Percentiles rank a stretch among this genome's conserved stretches.
Conservation (phyloP, 106 monocot genomes). For the Acorus calamus region DNA sequence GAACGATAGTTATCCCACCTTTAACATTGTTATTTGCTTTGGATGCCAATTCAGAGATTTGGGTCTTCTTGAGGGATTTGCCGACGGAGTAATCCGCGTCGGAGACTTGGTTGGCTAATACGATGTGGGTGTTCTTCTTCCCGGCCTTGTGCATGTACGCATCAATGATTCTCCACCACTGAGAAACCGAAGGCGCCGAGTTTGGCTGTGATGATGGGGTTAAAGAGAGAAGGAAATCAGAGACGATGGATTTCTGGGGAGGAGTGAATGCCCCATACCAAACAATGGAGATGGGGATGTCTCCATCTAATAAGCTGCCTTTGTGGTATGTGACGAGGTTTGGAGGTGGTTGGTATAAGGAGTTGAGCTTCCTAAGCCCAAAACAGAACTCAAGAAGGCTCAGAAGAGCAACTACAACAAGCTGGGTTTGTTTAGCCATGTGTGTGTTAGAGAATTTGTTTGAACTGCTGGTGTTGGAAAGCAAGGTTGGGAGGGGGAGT, state of each 20-base stretch:
- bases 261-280: conserved; percentile 31
- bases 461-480: too few relatives aligned
- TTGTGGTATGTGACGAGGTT: conserved; percentile 28
- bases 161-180: conserved; percentile 19
- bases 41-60: conserved; percentile 13
- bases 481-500: too few relatives aligned
- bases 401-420: too few relatives aligned
- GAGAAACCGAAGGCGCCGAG: conserved; percentile 4
- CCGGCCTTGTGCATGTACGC: conserved; percentile 17
- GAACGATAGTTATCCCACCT: conserved; percentile 21
- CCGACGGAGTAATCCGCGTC: conserved; percentile 23
- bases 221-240: conserved; percentile 33
- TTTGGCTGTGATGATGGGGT: neutral
- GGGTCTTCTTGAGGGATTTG: conserved; percentile 12
- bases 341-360: conserved; percentile 5
- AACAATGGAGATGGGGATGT: conserved; percentile 24
- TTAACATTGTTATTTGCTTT: neutral
- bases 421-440: too few relatives aligned
- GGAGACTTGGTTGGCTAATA: conserved; percentile 14
- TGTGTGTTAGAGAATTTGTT: too few relatives aligned
- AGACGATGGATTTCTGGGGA: conserved; percentile 23
- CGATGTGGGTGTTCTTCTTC: conserved; percentile 6
- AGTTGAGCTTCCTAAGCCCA: neutral
- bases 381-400: neutral
- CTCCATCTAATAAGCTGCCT: conserved; percentile 27